Conservation (phyloP, 805 yeast genomes). For the Candida pseudofarinosa region DNA sequence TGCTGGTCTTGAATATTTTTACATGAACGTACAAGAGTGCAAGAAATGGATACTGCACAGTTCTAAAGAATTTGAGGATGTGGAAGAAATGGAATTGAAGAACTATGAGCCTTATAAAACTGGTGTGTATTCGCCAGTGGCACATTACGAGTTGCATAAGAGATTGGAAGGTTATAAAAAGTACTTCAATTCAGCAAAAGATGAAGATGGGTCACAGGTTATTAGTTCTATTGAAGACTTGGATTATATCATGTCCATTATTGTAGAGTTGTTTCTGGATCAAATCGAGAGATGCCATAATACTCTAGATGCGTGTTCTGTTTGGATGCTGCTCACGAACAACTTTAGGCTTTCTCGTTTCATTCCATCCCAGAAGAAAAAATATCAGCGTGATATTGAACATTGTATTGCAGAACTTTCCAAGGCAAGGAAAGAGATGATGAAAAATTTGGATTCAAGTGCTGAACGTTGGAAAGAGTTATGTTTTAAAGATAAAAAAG, state of each 20-base stretch:
- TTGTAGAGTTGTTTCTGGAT: conserved; percentile 14
- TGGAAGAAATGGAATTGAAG: not conserved
- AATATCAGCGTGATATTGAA: conserved; percentile 12
- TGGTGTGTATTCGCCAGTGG: not conserved
- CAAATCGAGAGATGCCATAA: conserved; percentile 12
- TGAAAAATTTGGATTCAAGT: conserved; percentile 6
- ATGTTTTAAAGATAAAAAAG: conserved; percentile 2
- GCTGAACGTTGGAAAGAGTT: not conserved
- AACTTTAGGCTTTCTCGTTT: conserved; percentile 18
- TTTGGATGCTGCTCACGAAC: conserved; percentile 29
- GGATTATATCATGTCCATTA: conserved; percentile 20
- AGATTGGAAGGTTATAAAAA: conserved; percentile 2
- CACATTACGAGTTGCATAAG: conserved; percentile 1
- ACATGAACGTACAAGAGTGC: conserved; percentile 24
- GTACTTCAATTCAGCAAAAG: not conserved
- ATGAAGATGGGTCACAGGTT: not conserved
- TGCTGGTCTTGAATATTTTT: conserved; percentile 24
- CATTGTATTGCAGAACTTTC: conserved; percentile 12
- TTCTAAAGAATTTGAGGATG: conserved; percentile 9
- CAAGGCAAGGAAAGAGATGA: conserved; percentile 9
- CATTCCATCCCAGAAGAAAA: conserved; percentile 9
- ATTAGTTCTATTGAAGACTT: conserved; percentile 17
- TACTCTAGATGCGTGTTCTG: conserved; percentile 13
- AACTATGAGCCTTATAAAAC: not conserved
- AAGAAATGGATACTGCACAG: conserved; percentile 13